phyloP scores from a whole-genome alignment of 805 yeast genomes.

The Wickerhamiella spandovensis region DNA sequence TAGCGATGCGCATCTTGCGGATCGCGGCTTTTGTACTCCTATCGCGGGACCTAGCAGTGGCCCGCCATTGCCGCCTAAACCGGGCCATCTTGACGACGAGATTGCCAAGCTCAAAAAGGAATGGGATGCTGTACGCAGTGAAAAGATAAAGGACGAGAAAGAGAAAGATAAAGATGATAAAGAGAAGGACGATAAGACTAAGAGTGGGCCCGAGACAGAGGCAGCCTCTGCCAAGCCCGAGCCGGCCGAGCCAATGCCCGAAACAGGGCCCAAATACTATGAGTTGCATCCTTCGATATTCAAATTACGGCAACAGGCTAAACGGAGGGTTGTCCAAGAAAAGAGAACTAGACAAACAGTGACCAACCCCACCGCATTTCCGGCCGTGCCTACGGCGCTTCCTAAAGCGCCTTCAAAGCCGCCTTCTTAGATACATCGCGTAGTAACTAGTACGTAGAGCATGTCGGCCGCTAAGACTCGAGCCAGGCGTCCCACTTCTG shows the following conservation, averaged over 20 bases:
- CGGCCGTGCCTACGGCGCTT: conserved; percentile 23
- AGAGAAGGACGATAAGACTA: background rate
- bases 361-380: conserved; percentile 24
- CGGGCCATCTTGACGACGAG: conserved; percentile 18
- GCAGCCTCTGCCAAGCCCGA: too few relatives aligned
- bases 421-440: background rate
- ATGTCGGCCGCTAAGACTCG: conserved; percentile 33
- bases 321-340: conserved; percentile 20
- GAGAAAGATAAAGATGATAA: conserved; percentile 10
- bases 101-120: conserved; percentile 23
- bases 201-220: too few relatives aligned
- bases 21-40: conserved; percentile 27
- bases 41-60: background rate
- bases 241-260: too few relatives aligned
- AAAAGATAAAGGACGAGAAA: conserved; percentile 9
- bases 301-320: conserved; percentile 27
- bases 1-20: conserved; percentile 38
- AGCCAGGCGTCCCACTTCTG: conserved; percentile 68
- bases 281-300: conserved; percentile 31
- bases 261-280: conserved; percentile 2
- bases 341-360: conserved; percentile 19
- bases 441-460: too few relatives aligned
- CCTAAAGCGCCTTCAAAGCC: conserved; percentile 1
- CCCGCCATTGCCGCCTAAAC: conserved; percentile 5
- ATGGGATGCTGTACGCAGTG: conserved; percentile 16